Conservation (phyloP, 306 rosid species). For the Quercus agrifolia region DNA sequence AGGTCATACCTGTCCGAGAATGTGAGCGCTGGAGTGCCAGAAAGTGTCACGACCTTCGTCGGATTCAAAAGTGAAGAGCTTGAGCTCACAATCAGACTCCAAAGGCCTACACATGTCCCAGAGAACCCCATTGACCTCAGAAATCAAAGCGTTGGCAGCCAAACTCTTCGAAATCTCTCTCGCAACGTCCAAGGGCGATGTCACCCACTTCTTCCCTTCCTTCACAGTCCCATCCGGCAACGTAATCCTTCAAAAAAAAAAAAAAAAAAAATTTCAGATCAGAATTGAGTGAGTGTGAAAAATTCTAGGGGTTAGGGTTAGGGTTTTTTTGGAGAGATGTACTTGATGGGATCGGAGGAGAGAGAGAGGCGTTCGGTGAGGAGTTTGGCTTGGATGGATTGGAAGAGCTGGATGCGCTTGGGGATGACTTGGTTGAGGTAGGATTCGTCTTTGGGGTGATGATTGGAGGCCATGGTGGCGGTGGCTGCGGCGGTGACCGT, state of each 20-base stretch:
- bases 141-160: slow-evolving; percentile 70
- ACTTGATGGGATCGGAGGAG: slow-evolving; percentile 74
- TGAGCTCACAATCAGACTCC: slow-evolving; percentile 64
- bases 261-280: not conserved
- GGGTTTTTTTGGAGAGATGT: not conserved
- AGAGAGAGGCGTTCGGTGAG: not conserved
- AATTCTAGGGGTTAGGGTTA: too few relatives aligned
- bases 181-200: slow-evolving; percentile 77
- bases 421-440: slow-evolving; percentile 54
- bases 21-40: slow-evolving; percentile 99
- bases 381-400: slow-evolving; percentile 46
- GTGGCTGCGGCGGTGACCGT: not conserved
- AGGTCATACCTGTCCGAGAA: slow-evolving; percentile 74
- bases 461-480: slow-evolving; percentile 2
- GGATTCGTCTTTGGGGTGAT: slow-evolving; percentile 60
- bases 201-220: slow-evolving; percentile 71
- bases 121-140: slow-evolving; percentile 77
- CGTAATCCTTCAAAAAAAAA: slow-evolving; percentile 38
- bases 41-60: slow-evolving; percentile 94
- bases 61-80: slow-evolving; percentile 63
- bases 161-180: slow-evolving; percentile 75
- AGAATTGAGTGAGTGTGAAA: too few relatives aligned
- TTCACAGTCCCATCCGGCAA: slow-evolving; percentile 66
- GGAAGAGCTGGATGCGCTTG: slow-evolving; percentile 64
- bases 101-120: slow-evolving; percentile 90